phyloP scores from a whole-genome alignment of 495 filamentous ascomycete species.

The Penicillium malachiteum region DNA sequence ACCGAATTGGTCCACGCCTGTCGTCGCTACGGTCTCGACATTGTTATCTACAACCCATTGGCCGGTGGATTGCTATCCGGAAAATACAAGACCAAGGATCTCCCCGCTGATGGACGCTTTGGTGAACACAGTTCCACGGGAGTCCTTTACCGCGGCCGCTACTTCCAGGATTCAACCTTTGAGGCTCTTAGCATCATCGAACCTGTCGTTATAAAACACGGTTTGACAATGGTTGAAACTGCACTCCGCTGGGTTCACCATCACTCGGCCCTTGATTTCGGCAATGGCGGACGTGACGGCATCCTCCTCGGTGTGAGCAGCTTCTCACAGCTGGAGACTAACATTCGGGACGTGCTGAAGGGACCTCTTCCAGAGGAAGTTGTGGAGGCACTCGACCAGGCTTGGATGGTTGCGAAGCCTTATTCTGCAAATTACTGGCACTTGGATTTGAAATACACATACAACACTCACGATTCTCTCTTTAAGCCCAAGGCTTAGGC shows the following conservation, averaged over 20 bases:
- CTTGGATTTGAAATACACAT: constrained; percentile 69
- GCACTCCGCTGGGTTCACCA: constrained; percentile 80
- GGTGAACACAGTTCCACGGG: constrained; percentile 55
- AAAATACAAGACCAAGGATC: constrained; percentile 73
- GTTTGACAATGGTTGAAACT: constrained; percentile 76
- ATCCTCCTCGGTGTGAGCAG: constrained; percentile 79
- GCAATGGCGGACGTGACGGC: constrained; percentile 70
- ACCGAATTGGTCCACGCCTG: constrained; percentile 76
- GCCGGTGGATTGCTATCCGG: constrained; percentile 83
- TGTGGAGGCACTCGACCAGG: constrained; percentile 74
- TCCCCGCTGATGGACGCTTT: constrained; percentile 70
- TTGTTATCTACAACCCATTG: constrained; percentile 89
- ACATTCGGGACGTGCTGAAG: constrained; percentile 78
- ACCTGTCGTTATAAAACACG: constrained; percentile 69
- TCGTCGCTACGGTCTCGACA: constrained; percentile 79
- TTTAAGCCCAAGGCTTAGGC: constrained; percentile 45
- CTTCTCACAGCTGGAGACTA: constrained; percentile 69
- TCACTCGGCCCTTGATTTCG: constrained; percentile 76
- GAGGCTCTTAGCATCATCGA: constrained; percentile 73
- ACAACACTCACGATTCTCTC: constrained; percentile 67
- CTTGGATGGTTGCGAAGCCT: constrained; percentile 62
- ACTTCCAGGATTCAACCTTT: constrained; percentile 79
- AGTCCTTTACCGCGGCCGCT: constrained; percentile 70
- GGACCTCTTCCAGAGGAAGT: constrained; percentile 85
- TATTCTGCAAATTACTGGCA: constrained; percentile 77